phyloP scores from a whole-genome alignment of 768 basidiomycete genomes.

The Mycena indigotica region DNA sequence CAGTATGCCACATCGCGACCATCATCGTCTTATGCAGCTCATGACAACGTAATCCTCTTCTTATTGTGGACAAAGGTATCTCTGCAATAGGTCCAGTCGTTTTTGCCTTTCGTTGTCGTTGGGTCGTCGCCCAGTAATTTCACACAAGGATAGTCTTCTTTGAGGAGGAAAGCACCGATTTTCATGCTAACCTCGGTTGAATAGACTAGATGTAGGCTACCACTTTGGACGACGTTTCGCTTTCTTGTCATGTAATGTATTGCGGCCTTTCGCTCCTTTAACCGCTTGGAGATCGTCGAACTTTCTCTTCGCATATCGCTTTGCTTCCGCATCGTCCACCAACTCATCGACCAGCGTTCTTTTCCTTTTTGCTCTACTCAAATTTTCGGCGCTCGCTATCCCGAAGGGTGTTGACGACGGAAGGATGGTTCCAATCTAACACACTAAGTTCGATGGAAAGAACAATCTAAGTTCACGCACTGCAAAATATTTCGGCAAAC shows the following conservation, averaged over 20 bases:
- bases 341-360: constrained; percentile 87
- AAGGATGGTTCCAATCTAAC: constrained; percentile 78
- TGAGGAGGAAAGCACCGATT: too few relatives aligned
- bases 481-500: constrained; percentile 88
- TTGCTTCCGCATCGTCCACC: constrained; percentile 84
- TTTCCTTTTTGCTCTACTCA: constrained; percentile 70
- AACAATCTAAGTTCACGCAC: constrained; percentile 43
- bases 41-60: too few relatives aligned
- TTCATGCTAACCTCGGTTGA: too few relatives aligned
- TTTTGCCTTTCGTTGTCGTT: too few relatives aligned
- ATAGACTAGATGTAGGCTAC: too few relatives aligned
- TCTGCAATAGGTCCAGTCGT: too few relatives aligned
- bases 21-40: too few relatives aligned
- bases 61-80: too few relatives aligned
- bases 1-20: too few relatives aligned
- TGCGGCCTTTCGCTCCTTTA: constrained; percentile 68
- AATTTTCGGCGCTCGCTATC: constrained; percentile 67
- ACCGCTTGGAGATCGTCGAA: constrained; percentile 76
- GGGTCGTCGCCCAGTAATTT: too few relatives aligned
- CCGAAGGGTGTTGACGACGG: constrained; percentile 74
- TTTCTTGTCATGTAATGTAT: constrained; percentile 68
- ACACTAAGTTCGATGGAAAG: constrained; percentile 10
- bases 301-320: constrained; percentile 89
- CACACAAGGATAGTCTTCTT: too few relatives aligned
- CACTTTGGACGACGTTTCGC: constrained; percentile 68